These are phyloP conservation scores for Harrya chromipes DNA, from an alignment of 768 basidiomycete species.

Conservation along the genomic window DNA sequence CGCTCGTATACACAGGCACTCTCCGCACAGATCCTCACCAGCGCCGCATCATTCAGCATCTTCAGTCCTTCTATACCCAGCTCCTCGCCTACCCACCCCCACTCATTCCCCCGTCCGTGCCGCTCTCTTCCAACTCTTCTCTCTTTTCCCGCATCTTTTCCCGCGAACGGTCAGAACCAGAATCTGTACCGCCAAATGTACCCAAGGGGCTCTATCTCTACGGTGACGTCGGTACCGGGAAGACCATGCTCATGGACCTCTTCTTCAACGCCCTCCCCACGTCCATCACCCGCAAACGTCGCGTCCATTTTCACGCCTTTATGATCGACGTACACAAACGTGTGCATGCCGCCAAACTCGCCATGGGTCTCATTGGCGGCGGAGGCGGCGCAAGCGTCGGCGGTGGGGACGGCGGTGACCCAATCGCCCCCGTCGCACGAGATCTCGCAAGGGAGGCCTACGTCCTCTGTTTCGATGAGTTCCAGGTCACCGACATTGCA, in stretches of 20 bases:
- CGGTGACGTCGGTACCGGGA: conserved; percentile 96
- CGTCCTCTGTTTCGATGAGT: conserved; percentile 96
- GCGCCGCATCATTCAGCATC: conserved; percentile 73
- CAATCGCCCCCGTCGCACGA: conserved; percentile 82
- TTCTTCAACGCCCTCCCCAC: conserved; percentile 83
- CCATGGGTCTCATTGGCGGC: conserved; percentile 55
- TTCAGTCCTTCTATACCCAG: conserved; percentile 76
- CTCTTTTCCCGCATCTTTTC: conserved; percentile 31
- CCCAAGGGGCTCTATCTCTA: conserved; percentile 93
- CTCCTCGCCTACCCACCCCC: conserved; percentile 72
- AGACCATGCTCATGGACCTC: conserved; percentile 99
- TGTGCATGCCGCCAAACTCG: conserved; percentile 75
- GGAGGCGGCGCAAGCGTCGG: conserved; percentile 27
- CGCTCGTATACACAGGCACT: conserved; percentile 46
- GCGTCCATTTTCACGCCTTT: conserved; percentile 98
- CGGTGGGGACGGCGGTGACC: conserved; percentile 53
- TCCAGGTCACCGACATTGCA: conserved; percentile 97
- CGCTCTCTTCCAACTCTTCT: conserved; percentile 15
- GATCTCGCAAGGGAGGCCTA: conserved; percentile 82
- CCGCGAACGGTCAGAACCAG: conserved; percentile 16
- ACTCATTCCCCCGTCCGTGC: conserved; percentile 38
- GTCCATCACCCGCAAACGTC: conserved; percentile 64
- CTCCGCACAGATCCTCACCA: conserved; percentile 83
- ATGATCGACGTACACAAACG: conserved; percentile 99
- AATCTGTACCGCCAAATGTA: conserved; percentile 45